Evolutionary conservation across 2,329 filamentous ascomycete species (phyloP).

Genomic region (Bertia moriformis): DNA sequence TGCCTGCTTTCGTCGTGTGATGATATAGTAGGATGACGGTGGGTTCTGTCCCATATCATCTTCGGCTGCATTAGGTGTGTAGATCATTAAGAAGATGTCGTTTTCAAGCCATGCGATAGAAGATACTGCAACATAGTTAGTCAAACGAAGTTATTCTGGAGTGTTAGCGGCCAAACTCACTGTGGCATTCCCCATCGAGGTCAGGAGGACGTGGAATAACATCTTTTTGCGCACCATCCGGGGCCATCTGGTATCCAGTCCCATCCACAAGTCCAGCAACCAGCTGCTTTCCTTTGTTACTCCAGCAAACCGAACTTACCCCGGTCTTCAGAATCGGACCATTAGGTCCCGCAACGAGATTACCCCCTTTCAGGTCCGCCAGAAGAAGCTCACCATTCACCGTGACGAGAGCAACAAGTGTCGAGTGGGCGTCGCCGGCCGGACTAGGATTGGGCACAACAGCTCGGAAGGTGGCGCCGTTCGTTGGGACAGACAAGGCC

Average conservation of each 20-base stretch:
- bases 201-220: constrained; percentile 38
- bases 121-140: constrained; percentile 20
- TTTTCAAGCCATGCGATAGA: constrained; percentile 45
- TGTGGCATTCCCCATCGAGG: constrained; percentile 27
- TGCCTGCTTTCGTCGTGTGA: constrained; percentile 30
- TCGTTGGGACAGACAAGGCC: constrained; percentile 34
- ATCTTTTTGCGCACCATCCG: constrained; percentile 33
- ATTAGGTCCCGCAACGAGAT: constrained; percentile 24
- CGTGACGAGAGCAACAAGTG: constrained; percentile 39
- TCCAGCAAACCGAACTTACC: constrained; percentile 46
- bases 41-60: constrained; percentile 21
- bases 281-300: constrained; percentile 45
- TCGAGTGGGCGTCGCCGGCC: constrained; percentile 19
- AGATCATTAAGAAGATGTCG: constrained; percentile 39
- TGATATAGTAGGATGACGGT: constrained; percentile 38
- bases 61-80: constrained; percentile 25
- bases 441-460: constrained; percentile 39
- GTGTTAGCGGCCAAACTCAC: constrained; percentile 11
- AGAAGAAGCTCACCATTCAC: constrained; percentile 39
- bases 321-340: constrained; percentile 33
- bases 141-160: no score
- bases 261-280: constrained; percentile 45
- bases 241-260: constrained; percentile 38
- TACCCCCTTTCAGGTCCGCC: constrained; percentile 34
- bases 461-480: constrained; percentile 33